Evolutionary conservation across 176 grass and related monocot genomes (phyloP), one percentile per base, ranked within the genome.

Genomic region (Lolium perenne): DNA sequence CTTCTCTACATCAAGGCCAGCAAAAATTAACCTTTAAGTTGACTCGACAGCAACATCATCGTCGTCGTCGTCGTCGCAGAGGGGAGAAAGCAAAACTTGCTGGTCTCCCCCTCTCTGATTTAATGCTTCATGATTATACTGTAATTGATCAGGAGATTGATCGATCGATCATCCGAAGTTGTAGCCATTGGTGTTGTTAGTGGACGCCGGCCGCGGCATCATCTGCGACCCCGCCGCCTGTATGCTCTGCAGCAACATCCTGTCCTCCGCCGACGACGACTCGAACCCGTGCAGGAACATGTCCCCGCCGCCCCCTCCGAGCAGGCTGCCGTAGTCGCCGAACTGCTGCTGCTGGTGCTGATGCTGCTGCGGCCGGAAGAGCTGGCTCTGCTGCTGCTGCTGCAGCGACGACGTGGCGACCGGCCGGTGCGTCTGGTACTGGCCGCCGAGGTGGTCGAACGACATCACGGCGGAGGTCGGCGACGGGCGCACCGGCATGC

Each of bases 171-270:
- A 97, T 9, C 89, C 84, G 17, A 94, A 97, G 87, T 88, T 88
- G 82, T 92, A 97, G 50, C 81, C 84, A 77, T 97, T 87, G 71
- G 67, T 38, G 82, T 78, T 97, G 90, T 89, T 92, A 91, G 90
- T 80, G 23, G 92, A 86, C 3, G 91, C n/a, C 66, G 85, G 81
- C 38, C 78, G 54, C 35, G 90, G 81, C 83, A 94, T 74, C 88
- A 94, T 89, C 78, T 90, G 94, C 68, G 58, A 71, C 4, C 87
- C 89, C 66, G 58, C 76, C 4, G 89, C 89, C 66, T 91, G 90
- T 11, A 89, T 88, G 86, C 82, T 89, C 65, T 94, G 89, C 17
- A 88, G 71, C 64, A 92, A 80, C 78, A 97, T 7, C 46, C 92
- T 63, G 57, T 97, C 92, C 80, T 94, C 88, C 11, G 74, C 48